Conservation (phyloP, 176 grass and related monocot genomes). For the Phoenix dactylifera region DNA sequence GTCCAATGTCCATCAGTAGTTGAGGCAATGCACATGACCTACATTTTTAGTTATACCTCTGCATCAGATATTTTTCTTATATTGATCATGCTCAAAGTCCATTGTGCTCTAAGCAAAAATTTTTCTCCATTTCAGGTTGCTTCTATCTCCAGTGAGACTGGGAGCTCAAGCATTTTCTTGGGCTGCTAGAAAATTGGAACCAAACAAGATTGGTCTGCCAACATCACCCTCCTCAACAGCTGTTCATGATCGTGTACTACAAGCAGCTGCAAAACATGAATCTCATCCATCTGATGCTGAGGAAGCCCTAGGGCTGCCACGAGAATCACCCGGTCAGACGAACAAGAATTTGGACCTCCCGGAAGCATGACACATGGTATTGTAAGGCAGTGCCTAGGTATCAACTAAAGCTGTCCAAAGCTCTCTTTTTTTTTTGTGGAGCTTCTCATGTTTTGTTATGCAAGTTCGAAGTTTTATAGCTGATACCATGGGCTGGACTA, state of each 20-base stretch:
- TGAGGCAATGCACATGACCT: too few species aligned
- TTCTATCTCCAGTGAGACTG: slow-evolving; percentile 51
- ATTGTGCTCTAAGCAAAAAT: too few species aligned
- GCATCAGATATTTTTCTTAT: too few species aligned
- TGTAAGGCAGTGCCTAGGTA: not conserved
- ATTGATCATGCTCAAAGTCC: too few species aligned
- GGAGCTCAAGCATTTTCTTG: slow-evolving; percentile 54
- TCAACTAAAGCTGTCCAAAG: not conserved
- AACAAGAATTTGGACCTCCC: slow-evolving; percentile 35
- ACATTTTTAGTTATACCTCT: too few species aligned
- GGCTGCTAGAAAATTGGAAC: slow-evolving; percentile 58
- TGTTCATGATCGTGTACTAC: slow-evolving; percentile 76
- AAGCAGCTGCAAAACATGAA: slow-evolving; percentile 85
- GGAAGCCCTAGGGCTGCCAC: slow-evolving; percentile 5
- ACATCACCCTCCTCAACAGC: slow-evolving; percentile 87
- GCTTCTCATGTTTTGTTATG: too few species aligned
- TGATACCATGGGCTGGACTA: too few species aligned
- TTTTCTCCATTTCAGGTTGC: slow-evolving; percentile 27
- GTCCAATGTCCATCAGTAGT: too few species aligned
- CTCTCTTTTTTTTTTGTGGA: too few species aligned
- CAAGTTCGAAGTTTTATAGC: too few species aligned
- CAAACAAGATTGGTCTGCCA: slow-evolving; percentile 66
- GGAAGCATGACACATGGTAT: slow-evolving; percentile 36
- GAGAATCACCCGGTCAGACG: slow-evolving; percentile 14
- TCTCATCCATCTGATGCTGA: slow-evolving; percentile 60